Percentiles rank a stretch among this genome's conserved stretches.
Evolutionary conservation across 331 rosid genomes (phyloP).

Genomic region (Acacia concinna): DNA sequence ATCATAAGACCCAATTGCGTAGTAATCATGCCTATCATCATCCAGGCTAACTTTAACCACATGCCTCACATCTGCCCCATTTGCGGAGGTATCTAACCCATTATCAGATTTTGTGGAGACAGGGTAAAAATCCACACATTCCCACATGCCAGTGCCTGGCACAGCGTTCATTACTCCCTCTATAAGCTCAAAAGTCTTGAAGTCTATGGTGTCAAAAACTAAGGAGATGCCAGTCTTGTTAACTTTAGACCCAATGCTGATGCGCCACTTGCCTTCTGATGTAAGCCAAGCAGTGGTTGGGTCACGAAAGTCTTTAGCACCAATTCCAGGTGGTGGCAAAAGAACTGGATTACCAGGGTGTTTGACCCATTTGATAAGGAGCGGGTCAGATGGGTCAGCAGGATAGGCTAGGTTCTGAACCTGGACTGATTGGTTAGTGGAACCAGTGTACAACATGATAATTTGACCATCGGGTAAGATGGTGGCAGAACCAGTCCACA

Average conservation of each 20-base stretch:
- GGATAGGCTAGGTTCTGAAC: slow-evolving; percentile 85
- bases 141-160: slow-evolving; percentile 87
- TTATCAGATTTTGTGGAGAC: slow-evolving; percentile 36
- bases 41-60: slow-evolving; percentile 79
- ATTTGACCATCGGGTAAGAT: slow-evolving; percentile 56
- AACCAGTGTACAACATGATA: slow-evolving; percentile 84
- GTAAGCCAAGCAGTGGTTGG: slow-evolving; percentile 91
- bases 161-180: slow-evolving; percentile 62
- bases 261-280: slow-evolving; percentile 72
- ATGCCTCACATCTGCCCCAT: slow-evolving; percentile 60
- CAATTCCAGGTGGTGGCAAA: slow-evolving; percentile 63
- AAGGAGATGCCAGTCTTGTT: slow-evolving; percentile 68
- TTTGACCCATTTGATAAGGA: slow-evolving; percentile 70
- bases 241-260: slow-evolving; percentile 64
- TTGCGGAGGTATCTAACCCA: slow-evolving; percentile 66
- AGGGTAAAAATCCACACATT: slow-evolving; percentile 81
- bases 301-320: slow-evolving; percentile 69
- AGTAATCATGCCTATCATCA: slow-evolving; percentile 74
- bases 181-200: slow-evolving; percentile 51
- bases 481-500: slow-evolving; percentile 95
- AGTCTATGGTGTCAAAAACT: slow-evolving; percentile 67
- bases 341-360: slow-evolving; percentile 71
- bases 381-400: slow-evolving; percentile 65
- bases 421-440: slow-evolving; percentile 67
- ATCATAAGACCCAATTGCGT: slow-evolving; percentile 69